These are phyloP conservation scores for Leccinum fibrillosum DNA, from an alignment of 768 basidiomycete species.

Conservation along the genomic window DNA sequence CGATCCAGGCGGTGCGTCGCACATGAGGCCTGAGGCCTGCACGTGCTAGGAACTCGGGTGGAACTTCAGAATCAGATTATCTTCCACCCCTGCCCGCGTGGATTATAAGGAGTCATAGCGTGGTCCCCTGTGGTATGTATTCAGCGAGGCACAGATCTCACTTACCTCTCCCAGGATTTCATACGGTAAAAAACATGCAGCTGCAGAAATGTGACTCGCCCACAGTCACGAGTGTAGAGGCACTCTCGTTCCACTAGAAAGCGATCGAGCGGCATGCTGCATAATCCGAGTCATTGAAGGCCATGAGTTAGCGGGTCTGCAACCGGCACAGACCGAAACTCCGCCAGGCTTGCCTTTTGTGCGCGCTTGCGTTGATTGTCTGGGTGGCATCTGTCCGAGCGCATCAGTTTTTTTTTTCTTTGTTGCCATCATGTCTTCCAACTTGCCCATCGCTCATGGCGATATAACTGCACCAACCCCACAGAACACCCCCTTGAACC, in stretches of 20 bases:
- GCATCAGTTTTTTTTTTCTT: conserved; percentile 21
- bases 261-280: not conserved
- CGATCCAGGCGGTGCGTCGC: not conserved
- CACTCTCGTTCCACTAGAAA: not conserved
- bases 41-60: not conserved
- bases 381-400: conserved; percentile 14
- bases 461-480: conserved; percentile 87
- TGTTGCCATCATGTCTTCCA: conserved; percentile 58
- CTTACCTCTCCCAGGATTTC: not conserved
- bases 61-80: not conserved
- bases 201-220: not conserved
- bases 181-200: not conserved
- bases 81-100: not conserved
- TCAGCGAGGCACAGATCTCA: not conserved
- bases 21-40: not conserved
- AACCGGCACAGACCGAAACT: conserved; percentile 35
- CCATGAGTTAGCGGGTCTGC: not conserved
- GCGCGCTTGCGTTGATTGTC: conserved; percentile 24
- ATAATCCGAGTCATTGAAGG: not conserved
- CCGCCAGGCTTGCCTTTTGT: conserved; percentile 28
- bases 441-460: conserved; percentile 56
- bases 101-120: not conserved
- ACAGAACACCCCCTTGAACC: conserved; percentile 84
- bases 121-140: not conserved
- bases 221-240: not conserved